These are phyloP conservation scores for Pleurotus eryngii DNA, from an alignment of 768 basidiomycete species.

Conservation along the genomic window DNA sequence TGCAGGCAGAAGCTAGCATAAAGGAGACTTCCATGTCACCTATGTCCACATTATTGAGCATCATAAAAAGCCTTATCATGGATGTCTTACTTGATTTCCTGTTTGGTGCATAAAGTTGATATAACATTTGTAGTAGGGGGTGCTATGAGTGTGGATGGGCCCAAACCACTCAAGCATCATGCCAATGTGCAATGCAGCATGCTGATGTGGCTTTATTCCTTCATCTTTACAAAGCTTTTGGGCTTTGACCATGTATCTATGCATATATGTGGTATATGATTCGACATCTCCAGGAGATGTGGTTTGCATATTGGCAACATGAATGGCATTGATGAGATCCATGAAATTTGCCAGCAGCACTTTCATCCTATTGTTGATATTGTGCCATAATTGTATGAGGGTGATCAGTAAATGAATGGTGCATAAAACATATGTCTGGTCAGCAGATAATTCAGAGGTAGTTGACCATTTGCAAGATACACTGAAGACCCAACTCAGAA, in stretches of 20 bases:
- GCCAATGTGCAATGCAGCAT: constrained; percentile 20
- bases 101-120: constrained; percentile 23
- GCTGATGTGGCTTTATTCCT: constrained; percentile 17
- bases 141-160: constrained; percentile 22
- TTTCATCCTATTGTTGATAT: constrained; percentile 10
- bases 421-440: constrained; percentile 24
- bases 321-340: constrained; percentile 22
- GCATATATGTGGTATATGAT: constrained; percentile 17
- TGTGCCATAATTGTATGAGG: constrained; percentile 21
- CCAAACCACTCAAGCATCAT: constrained; percentile 17
- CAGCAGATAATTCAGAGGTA: constrained; percentile 24
- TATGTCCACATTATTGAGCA: background rate
- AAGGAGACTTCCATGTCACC: constrained; percentile 18
- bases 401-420: constrained; percentile 24
- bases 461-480: constrained; percentile 25
- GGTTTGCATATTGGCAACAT: constrained; percentile 16
- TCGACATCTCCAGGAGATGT: constrained; percentile 14
- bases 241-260: constrained; percentile 13
- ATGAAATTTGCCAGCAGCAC: constrained; percentile 24
- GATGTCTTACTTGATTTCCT: constrained; percentile 12
- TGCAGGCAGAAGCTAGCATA: constrained; percentile 6
- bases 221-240: constrained; percentile 14
- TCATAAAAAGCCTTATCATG: background rate
- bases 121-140: constrained; percentile 25
- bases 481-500: constrained; percentile 27